phyloP scores from a whole-genome alignment of 306 rosid genomes.

The Acacia crassicarpa region DNA sequence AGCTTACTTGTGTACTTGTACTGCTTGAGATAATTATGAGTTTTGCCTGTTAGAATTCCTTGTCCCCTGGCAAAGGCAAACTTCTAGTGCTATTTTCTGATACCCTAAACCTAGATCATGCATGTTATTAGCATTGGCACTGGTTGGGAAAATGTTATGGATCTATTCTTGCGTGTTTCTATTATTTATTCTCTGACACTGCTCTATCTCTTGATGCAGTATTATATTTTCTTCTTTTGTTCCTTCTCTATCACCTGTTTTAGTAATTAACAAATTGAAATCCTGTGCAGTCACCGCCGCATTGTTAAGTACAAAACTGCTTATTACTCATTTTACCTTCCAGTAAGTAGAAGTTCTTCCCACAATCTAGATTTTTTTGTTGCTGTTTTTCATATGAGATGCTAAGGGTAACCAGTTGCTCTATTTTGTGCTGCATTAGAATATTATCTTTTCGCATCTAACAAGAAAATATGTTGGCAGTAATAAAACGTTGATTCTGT shows the following conservation, averaged over 20 bases:
- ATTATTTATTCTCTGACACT: neutral
- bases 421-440: constrained; percentile 2
- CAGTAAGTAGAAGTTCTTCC: constrained; percentile 52
- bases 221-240: constrained; percentile 6
- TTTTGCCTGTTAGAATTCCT: neutral
- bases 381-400: constrained; percentile 12
- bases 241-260: constrained; percentile 14
- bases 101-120: neutral
- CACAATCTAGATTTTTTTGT: constrained; percentile 28
- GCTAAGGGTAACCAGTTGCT: neutral
- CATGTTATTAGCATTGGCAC: neutral
- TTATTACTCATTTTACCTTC: constrained; percentile 94
- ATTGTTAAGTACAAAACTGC: constrained; percentile 95
- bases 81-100: constrained; percentile 12
- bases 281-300: constrained; percentile 76
- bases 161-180: constrained; percentile 4
- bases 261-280: constrained; percentile 8
- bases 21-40: constrained; percentile 21
- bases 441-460: constrained; percentile 3
- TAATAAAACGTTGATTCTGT: neutral
- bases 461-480: constrained; percentile 13
- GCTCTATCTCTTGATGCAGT: constrained; percentile 9
- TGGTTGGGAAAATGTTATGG: constrained; percentile 18
- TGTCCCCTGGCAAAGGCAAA: constrained; percentile 3
- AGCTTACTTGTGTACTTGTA: neutral